These are phyloP conservation scores for Malassezia caprae DNA, from an alignment of 1,284 basidiomycete genomes.

Conservation along the genomic window DNA sequence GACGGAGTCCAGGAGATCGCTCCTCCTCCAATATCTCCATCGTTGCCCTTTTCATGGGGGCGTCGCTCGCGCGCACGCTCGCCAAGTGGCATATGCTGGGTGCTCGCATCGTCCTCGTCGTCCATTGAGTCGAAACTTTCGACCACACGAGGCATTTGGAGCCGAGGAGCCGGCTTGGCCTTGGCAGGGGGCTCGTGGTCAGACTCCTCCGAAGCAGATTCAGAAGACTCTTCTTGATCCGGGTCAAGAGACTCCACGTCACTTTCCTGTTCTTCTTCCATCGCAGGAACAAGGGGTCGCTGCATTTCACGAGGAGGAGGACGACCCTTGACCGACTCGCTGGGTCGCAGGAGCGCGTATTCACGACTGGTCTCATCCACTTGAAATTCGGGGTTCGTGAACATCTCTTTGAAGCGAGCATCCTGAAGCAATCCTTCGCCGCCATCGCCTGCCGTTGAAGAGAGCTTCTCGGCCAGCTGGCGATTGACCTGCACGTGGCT, in stretches of 20 bases:
- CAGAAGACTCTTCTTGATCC: constrained; percentile 28
- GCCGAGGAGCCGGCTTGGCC: constrained; percentile 2
- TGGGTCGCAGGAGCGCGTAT: constrained; percentile 83
- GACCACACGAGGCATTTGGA: constrained; percentile 1
- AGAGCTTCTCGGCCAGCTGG: constrained; percentile 73
- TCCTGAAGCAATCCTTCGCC: constrained; percentile 62
- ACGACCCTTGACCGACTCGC: constrained; percentile 51
- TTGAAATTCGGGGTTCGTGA: constrained; percentile 84
- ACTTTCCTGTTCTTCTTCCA: constrained; percentile 76
- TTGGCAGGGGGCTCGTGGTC: neutral
- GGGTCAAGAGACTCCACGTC: constrained; percentile 59
- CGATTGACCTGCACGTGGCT: constrained; percentile 71
- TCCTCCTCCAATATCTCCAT: constrained; percentile 25
- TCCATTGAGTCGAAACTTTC: neutral
- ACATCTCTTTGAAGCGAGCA: constrained; percentile 79
- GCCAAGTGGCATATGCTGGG: constrained; percentile 40
- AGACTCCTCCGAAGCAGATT: constrained; percentile 4
- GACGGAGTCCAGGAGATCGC: constrained; percentile 34
- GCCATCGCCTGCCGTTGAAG: constrained; percentile 49
- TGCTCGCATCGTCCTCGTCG: constrained; percentile 3
- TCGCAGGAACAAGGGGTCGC: constrained; percentile 62
- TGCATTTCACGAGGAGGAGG: constrained; percentile 21
- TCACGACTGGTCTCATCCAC: constrained; percentile 81
- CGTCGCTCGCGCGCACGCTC: constrained; percentile 24
- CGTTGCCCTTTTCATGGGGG: neutral